A percentile compares a stretch with the other conserved stretches of the same genome.
phyloP scores from a whole-genome alignment of 1,284 basidiomycete species.

The Phylloporus sp. region DNA sequence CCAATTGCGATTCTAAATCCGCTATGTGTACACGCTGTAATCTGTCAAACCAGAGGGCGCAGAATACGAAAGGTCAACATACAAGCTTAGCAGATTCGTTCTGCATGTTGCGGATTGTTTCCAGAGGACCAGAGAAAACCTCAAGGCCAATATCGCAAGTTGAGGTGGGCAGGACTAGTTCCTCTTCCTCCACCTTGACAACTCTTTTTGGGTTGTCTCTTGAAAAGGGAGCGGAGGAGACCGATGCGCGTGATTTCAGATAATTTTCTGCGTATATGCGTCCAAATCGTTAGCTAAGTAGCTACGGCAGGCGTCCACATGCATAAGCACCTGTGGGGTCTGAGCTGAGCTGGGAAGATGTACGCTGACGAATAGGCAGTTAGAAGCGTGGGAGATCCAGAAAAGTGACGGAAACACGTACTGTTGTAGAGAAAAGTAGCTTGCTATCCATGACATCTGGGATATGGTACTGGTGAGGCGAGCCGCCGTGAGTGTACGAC shows the following conservation, averaged over 20 bases:
- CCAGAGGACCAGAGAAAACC: slow-evolving; percentile 1
- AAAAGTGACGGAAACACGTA: slow-evolving; percentile 2
- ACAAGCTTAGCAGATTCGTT: slow-evolving; percentile 22
- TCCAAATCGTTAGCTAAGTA: not conserved
- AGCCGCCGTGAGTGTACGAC: slow-evolving; percentile 8
- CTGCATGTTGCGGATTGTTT: slow-evolving; percentile 4
- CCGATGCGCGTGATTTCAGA: slow-evolving; percentile 5
- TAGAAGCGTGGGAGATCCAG: not conserved
- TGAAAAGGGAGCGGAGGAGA: slow-evolving; percentile 1
- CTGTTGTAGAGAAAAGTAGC: slow-evolving; percentile 2
- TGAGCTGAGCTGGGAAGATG: slow-evolving; percentile 8
- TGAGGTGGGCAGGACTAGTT: slow-evolving; percentile 4
- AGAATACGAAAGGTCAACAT: not conserved
- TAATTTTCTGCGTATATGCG: slow-evolving; percentile 22
- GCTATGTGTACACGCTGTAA: slow-evolving; percentile 23
- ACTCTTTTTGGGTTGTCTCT: slow-evolving; percentile 12
- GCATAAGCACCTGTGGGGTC: slow-evolving; percentile 31
- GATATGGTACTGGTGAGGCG: slow-evolving; percentile 8
- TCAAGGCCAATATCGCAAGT: not conserved
- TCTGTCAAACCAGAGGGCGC: not conserved
- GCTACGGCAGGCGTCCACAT: slow-evolving; percentile 16
- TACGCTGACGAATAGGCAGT: slow-evolving; percentile 13
- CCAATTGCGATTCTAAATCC: slow-evolving; percentile 25
- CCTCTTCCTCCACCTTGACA: slow-evolving; percentile 11
- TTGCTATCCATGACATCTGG: slow-evolving; percentile 12